Evolutionary conservation across 1,284 basidiomycete species (phyloP).

Genomic region (Apiotrichum mycotoxinovorans): DNA sequence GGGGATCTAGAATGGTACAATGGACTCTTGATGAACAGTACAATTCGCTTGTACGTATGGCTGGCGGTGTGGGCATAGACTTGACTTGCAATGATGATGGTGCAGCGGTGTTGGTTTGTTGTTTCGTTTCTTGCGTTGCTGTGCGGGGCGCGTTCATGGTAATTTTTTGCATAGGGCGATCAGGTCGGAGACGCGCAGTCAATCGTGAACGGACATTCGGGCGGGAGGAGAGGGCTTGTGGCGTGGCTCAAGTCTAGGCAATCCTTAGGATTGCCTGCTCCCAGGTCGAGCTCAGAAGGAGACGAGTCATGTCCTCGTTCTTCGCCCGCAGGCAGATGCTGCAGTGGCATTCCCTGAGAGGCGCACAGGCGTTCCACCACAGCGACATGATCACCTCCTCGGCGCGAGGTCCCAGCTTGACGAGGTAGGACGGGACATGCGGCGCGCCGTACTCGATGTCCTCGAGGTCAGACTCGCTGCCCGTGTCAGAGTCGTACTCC

Average conservation of each 20-base stretch:
- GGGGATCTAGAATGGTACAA: neutral
- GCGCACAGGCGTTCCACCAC: slow-evolving; percentile 10
- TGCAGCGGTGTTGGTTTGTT: neutral
- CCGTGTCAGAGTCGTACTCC: neutral
- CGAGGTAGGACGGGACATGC: neutral
- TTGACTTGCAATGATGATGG: too few relatives aligned
- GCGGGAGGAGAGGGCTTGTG: too few relatives aligned
- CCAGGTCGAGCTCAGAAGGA: neutral
- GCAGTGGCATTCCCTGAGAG: slow-evolving; percentile 15
- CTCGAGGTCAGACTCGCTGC: slow-evolving; percentile 5
- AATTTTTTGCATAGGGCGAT: too few relatives aligned
- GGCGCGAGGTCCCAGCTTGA: slow-evolving; percentile 9
- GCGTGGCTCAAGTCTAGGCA: neutral
- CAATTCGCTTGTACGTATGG: neutral
- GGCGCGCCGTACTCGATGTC: slow-evolving; percentile 5
- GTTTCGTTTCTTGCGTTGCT: neutral
- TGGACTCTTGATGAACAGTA: neutral
- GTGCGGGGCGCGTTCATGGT: too few relatives aligned
- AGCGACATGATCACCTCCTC: neutral
- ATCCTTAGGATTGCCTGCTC: neutral
- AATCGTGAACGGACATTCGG: too few relatives aligned
- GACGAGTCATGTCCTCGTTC: slow-evolving; percentile 1
- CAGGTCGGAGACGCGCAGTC: too few relatives aligned
- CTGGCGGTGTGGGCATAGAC: too few relatives aligned
- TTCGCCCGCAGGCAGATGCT: slow-evolving; percentile 12